Conservation (phyloP, 495 filamentous ascomycete species). For the Chaetomium tenue region DNA sequence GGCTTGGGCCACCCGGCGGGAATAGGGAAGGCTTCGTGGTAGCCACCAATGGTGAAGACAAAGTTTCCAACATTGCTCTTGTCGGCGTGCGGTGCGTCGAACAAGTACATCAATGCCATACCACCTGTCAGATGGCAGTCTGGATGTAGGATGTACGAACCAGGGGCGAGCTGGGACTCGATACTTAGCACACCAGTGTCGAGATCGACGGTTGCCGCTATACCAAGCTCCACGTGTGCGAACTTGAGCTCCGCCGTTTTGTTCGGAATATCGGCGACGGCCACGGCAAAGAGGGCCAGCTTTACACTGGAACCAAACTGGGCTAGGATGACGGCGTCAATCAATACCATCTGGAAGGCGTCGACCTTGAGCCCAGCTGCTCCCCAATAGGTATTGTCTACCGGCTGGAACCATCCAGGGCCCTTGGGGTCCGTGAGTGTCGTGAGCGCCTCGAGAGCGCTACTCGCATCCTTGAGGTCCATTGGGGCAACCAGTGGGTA, state of each 20-base stretch:
- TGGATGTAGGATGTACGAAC: conserved; percentile 44
- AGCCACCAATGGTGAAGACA: conserved; percentile 55
- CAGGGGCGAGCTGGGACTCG: conserved; percentile 46
- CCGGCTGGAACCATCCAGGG: no score
- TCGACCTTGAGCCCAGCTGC: no score
- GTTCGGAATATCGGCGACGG: conserved; percentile 1
- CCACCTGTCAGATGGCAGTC: conserved; percentile 51
- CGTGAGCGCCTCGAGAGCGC: no score
- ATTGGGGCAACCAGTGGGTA: no score
- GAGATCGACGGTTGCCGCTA: conserved; percentile 41
- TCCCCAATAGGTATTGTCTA: no score
- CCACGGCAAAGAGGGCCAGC: conserved; percentile 41
- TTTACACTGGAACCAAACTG: conserved; percentile 39
- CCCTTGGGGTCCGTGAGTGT: no score
- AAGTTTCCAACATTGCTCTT: no score
- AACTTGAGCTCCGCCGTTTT: conserved; percentile 24
- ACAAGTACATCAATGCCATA: conserved; percentile 51
- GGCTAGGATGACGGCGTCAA: no score
- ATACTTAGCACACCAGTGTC: conserved; percentile 38
- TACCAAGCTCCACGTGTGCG: conserved; percentile 45
- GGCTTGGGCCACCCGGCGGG: conserved; percentile 47
- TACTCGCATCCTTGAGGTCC: no score
- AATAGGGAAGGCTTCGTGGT: conserved; percentile 41
- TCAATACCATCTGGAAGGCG: no score
- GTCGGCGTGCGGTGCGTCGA: conserved; percentile 20